Percentiles rank a stretch among this genome's conserved stretches.
These are phyloP conservation scores for Amanita rubescens DNA, from an alignment of 768 basidiomycete genomes.

Conservation along the genomic window DNA sequence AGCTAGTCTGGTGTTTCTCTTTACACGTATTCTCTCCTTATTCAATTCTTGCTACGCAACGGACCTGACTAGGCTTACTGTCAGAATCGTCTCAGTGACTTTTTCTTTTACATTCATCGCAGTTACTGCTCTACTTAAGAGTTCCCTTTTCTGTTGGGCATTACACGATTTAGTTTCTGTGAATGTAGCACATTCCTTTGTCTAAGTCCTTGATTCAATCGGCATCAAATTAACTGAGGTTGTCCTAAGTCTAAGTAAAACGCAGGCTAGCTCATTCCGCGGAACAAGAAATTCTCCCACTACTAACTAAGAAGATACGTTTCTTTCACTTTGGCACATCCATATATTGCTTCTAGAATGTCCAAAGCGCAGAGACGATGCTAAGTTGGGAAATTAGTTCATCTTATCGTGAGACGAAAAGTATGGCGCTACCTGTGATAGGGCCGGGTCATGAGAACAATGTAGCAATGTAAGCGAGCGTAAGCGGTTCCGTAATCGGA, in stretches of 20 bases:
- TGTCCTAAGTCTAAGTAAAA: too few relatives aligned
- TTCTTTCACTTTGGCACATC: neutral
- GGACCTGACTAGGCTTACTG: conserved; percentile 5
- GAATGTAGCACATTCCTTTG: conserved; percentile 2
- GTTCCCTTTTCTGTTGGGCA: neutral
- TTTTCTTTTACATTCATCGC: neutral
- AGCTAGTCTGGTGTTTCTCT: neutral
- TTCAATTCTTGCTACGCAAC: conserved; percentile 1
- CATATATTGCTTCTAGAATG: neutral
- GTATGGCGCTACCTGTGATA: neutral
- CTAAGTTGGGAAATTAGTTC: neutral
- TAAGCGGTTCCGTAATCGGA: too few relatives aligned
- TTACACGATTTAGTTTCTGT: neutral
- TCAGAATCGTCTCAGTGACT: conserved; percentile 3
- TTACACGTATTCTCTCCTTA: neutral
- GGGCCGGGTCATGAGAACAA: neutral
- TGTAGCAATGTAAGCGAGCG: neutral
- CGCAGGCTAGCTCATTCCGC: too few relatives aligned
- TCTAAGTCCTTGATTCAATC: neutral
- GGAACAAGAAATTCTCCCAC: too few relatives aligned
- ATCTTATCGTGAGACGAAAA: neutral
- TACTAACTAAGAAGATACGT: neutral
- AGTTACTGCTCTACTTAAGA: neutral
- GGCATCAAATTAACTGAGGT: too few relatives aligned
- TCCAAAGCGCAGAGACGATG: neutral